Conservation (phyloP, 768 basidiomycete genomes). For the Lepiota venenata region DNA sequence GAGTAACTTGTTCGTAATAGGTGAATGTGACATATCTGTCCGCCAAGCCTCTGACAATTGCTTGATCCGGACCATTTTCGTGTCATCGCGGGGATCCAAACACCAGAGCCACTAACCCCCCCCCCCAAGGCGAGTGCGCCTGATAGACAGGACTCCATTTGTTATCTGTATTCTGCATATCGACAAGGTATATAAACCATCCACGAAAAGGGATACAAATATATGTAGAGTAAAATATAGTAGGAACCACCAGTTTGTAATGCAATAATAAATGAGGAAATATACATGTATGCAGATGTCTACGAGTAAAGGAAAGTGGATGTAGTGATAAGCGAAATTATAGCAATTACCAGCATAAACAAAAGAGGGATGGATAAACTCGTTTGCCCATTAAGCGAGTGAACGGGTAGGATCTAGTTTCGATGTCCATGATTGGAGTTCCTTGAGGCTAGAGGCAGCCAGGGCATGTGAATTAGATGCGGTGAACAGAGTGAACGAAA, state of each 20-base stretch:
- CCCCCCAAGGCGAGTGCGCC: not conserved
- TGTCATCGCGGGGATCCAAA: not conserved
- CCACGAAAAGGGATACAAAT: conserved; percentile 5
- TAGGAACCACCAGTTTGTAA: not conserved
- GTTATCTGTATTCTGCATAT: not conserved
- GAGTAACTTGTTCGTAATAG: too few relatives aligned
- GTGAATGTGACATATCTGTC: too few relatives aligned
- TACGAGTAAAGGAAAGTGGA: not conserved
- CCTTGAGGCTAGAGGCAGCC: conserved; percentile 77
- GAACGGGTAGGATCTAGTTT: conserved; percentile 83
- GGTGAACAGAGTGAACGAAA: conserved; percentile 89
- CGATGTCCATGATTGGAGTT: conserved; percentile 79
- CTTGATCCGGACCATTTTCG: not conserved
- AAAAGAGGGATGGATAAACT: not conserved
- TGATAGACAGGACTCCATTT: not conserved
- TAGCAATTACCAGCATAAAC: conserved; percentile 3
- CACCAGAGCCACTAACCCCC: too few relatives aligned
- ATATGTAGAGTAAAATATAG: conserved; percentile 7
- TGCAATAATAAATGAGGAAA: conserved; percentile 3
- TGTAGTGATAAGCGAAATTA: not conserved
- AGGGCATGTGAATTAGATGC: conserved; percentile 90
- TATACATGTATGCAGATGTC: conserved; percentile 11
- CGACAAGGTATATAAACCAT: not conserved
- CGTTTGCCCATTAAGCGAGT: conserved; percentile 24
- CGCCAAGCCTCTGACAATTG: too few relatives aligned